phyloP scores from a whole-genome alignment of 1,139 yeast species.

The Candida sp. region DNA sequence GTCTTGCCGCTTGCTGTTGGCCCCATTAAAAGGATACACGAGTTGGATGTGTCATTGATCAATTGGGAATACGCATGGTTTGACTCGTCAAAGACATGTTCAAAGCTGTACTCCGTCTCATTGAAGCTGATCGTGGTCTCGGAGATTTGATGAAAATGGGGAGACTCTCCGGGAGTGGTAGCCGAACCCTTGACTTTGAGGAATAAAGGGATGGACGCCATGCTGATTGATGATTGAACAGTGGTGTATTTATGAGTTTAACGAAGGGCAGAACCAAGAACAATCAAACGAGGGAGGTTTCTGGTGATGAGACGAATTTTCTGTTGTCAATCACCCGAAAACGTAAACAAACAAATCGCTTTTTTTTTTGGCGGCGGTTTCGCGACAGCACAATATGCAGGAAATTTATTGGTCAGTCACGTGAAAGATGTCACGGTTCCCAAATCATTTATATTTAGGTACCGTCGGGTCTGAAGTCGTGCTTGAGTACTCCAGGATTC shows the following conservation, averaged over 20 bases:
- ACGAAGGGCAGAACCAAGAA: background rate
- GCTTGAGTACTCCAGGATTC: no score
- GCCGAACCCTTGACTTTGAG: constrained; percentile 24
- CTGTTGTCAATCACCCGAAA: background rate
- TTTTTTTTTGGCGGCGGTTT: background rate
- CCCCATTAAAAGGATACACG: constrained; percentile 32
- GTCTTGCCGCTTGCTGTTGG: constrained; percentile 42
- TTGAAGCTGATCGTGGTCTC: constrained; percentile 22
- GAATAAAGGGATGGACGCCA: constrained; percentile 25
- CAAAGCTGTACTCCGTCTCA: constrained; percentile 25
- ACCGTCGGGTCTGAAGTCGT: no score
- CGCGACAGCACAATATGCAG: no score
- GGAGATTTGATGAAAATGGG: constrained; percentile 14
- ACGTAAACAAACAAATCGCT: background rate
- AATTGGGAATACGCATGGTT: constrained; percentile 16
- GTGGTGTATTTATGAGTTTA: no score
- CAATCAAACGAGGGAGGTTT: background rate
- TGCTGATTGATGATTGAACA: background rate
- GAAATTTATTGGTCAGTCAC: no score
- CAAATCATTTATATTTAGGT: no score
- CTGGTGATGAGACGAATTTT: background rate
- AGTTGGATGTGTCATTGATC: constrained; percentile 13
- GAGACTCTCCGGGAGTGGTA: background rate
- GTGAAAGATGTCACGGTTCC: no score
- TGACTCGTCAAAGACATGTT: constrained; percentile 17